A percentile compares a stretch with the other conserved stretches of the same genome.
phyloP scores from a whole-genome alignment of 306 rosid genomes.

The Quercus wislizeni region DNA sequence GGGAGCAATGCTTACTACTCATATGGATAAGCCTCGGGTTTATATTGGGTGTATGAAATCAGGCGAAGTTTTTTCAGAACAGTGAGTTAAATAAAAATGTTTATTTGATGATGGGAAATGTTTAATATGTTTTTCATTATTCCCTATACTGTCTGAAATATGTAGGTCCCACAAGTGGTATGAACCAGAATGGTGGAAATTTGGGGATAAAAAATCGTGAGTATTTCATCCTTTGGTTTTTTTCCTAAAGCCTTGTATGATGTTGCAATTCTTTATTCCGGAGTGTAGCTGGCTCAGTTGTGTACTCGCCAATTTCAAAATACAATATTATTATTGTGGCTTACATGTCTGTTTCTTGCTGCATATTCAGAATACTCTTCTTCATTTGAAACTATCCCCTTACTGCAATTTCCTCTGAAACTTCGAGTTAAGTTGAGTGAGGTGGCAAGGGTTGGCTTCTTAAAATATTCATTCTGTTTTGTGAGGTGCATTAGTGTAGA shows the following conservation, averaged over 20 bases:
- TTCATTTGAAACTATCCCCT: neutral
- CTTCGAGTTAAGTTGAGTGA: neutral
- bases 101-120: constrained; percentile 16
- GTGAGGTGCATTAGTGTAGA: neutral
- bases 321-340: neutral
- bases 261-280: neutral
- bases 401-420: neutral
- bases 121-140: constrained; percentile 4
- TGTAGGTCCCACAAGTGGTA: constrained; percentile 62
- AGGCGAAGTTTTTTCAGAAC: constrained; percentile 70
- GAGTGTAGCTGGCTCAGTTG: neutral
- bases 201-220: constrained; percentile 66
- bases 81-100: constrained; percentile 40
- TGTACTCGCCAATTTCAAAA: neutral
- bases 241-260: neutral
- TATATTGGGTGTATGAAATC: constrained; percentile 86
- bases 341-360: neutral
- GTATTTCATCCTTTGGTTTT: constrained; percentile 16
- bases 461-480: neutral
- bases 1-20: constrained; percentile 51
- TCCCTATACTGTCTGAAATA: constrained; percentile 22
- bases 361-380: neutral
- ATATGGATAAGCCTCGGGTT: constrained; percentile 55
- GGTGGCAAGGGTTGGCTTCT: neutral
- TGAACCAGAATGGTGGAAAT: constrained; percentile 84